Base-by-base conservation (phyloP, 2,329 filamentous ascomycete genomes). In the Pseudogymnoascus sp. region DNA sequence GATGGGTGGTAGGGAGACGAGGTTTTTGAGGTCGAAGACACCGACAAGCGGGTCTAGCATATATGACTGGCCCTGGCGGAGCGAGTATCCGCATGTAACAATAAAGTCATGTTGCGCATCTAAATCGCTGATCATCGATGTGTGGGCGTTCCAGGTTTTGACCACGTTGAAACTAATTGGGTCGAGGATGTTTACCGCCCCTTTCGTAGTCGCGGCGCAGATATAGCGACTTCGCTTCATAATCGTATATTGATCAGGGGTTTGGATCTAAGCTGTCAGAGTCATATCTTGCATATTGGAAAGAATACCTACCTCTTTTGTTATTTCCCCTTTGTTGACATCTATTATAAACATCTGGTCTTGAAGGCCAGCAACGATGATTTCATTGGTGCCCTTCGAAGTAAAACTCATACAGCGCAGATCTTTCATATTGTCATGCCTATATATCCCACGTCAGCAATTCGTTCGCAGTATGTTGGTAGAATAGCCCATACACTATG, bases 321-420 rank as follows among this genome's bases (percentile, higher is more conserved):
- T 79, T 62, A 93, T 82, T 65, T 85, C 83, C 35, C 90, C 90
- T 75, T 90, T 91, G 71, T 81, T 80, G 58, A 86, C 80, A 72
- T 88, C 85, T 65, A 88, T 81, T 19, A 85, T 87, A 72, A 96
- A 89, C 89, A 99, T 96, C 59, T 83, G 83, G 62, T 88, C 84
- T 75, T 99, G 94, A 67, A 88, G 84, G 55, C 94, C 94, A 55
- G 92, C 94, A 35, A 93, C 90, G 19, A 99, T 79, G 63, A 99
- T 87, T 71, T 96, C 89, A 12, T 84, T 83, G 25, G 89, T 90
- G 7, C 89, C 89, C 71, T 92, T 92, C 28, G 90, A 92, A 1
- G 91, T 95, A 72, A 96, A 97, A 73, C 89, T 93, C 92, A 97
- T 97, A 75, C 94, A 97, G 69, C 86, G 85, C 66, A 99, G 78